These are phyloP conservation scores for Basipetospora sp. DNA, from an alignment of 2,329 filamentous ascomycete genomes.

Conservation along the genomic window DNA sequence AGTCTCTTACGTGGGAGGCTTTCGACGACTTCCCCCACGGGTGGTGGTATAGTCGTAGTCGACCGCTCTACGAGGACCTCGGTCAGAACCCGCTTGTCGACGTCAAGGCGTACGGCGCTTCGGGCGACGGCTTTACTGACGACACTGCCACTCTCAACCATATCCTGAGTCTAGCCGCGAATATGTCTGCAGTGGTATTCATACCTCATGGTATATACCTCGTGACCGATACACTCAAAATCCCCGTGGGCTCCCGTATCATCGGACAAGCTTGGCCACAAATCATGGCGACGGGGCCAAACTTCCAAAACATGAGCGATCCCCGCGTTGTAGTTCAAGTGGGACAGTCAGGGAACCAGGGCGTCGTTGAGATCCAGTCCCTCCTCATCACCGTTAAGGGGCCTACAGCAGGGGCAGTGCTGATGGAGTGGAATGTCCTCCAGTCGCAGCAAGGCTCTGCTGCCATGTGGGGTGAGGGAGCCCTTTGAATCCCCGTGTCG, in stretches of 20 bases:
- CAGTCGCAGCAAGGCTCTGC: constrained; percentile 69
- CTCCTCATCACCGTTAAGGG: constrained; percentile 74
- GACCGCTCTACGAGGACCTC: constrained; percentile 70
- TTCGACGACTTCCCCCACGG: too few species aligned
- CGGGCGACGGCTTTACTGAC: constrained; percentile 74
- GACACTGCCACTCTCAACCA: constrained; percentile 76
- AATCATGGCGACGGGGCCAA: constrained; percentile 64
- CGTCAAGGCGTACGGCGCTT: constrained; percentile 68
- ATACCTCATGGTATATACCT: constrained; percentile 64
- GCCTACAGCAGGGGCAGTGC: constrained; percentile 69
- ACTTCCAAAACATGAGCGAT: constrained; percentile 50
- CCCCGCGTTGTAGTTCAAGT: constrained; percentile 78
- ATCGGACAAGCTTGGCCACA: constrained; percentile 85
- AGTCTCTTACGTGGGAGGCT: too few species aligned
- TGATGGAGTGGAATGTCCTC: constrained; percentile 79
- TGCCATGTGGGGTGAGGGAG: too few species aligned
- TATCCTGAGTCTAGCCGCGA: too few species aligned
- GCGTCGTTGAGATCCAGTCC: constrained; percentile 75
- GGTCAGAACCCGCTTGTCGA: constrained; percentile 60
- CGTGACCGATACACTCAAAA: constrained; percentile 52
- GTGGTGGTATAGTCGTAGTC: constrained; percentile 73
- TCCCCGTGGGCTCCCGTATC: constrained; percentile 71
- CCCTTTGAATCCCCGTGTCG: too few species aligned
- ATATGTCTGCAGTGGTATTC: too few species aligned
- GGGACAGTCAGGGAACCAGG: constrained; percentile 60